Percentiles rank a stretch among this genome's conserved stretches.
Conservation (phyloP, 2,329 filamentous ascomycete genomes). For the Chrysoporthe cubensis region DNA sequence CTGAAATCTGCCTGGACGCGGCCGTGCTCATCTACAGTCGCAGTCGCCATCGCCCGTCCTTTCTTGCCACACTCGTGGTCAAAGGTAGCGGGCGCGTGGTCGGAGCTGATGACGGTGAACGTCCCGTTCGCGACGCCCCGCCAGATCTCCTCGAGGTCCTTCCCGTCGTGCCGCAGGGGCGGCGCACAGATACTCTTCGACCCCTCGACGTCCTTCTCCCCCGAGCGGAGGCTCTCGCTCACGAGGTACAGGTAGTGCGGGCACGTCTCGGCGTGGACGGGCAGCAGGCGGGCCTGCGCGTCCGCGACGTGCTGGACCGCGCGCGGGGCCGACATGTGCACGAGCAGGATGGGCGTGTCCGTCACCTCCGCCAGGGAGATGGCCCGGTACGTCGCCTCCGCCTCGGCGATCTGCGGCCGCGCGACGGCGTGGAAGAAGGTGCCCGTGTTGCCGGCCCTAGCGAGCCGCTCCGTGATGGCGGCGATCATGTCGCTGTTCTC, state of each 20-base stretch:
- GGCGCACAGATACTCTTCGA: constrained; percentile 60
- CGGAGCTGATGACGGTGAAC: constrained; percentile 56
- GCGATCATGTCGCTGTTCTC: constrained; percentile 53
- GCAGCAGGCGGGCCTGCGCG: constrained; percentile 54
- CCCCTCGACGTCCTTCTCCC: constrained; percentile 46
- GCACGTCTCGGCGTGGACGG: constrained; percentile 61
- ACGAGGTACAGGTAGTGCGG: constrained; percentile 63
- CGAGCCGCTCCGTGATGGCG: constrained; percentile 37
- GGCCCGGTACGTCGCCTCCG: constrained; percentile 53
- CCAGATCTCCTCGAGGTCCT: constrained; percentile 58
- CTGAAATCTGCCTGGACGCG: constrained; percentile 44
- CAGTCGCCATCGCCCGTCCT: constrained; percentile 32
- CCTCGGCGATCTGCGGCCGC: constrained; percentile 50
- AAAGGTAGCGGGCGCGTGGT: constrained; percentile 53
- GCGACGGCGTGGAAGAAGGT: constrained; percentile 51
- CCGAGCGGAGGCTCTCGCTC: constrained; percentile 40
- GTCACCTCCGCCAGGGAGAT: constrained; percentile 54
- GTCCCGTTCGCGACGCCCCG: constrained; percentile 55
- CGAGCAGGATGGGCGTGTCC: constrained; percentile 55
- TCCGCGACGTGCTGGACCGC: constrained; percentile 53
- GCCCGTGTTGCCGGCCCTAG: constrained; percentile 25
- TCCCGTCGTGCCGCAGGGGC: constrained; percentile 48
- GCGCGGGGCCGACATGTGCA: constrained; percentile 53
- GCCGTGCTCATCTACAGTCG: constrained; percentile 33
- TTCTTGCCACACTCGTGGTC: constrained; percentile 45